Evolutionary conservation across 345 rosid species (phyloP), one percentile per base, ranked within the genome.

Genomic region (Aquilaria sinensis): DNA sequence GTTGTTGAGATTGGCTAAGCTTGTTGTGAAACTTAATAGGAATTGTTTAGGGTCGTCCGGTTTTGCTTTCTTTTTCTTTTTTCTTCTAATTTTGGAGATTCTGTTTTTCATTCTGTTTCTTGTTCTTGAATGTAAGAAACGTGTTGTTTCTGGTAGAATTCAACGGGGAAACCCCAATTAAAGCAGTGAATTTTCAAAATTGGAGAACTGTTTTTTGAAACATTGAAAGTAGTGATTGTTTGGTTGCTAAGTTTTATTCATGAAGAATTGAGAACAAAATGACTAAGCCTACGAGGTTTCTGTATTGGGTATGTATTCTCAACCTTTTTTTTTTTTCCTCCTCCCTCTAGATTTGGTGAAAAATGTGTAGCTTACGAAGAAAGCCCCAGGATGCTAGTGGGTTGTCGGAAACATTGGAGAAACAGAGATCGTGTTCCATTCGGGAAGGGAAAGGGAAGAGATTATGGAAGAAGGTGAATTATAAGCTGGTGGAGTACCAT

Each of bases 401-500:
- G 53, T 56, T 72, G 51, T 64, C 78, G 61, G 86, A 80, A 74
- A 64, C 76, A 47, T 48, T 37, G 57, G 93, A 79, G 72, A 75
- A 70, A 61, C 71, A 61, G 56, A 70, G 58, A 51, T 56, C 10
- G 10, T 66, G 56, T 49, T 63, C 73, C 58, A 14, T 75, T 0
- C 73, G 70, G 58, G 83, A 63, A 31, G 86, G 83, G 61, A 90
- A 85, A 78, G 89, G 92, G 79, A 83, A 77, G 78, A 82, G 86
- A 50, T 62, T 82, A 37, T 90, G 96, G 96, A 82, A 81, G 70
- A 87, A 84, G 78, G 90, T 87, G 51, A 87, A 85, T 76, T 87
- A 81, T 65, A 95, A 90, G 76, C 78, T 87, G 12, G 97, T 90
- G 33, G 97, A 85, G 34, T 90, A 78, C 73, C 93, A 90, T 68